Evolutionary conservation across 176 grass and related monocot species (phyloP), one percentile per base, ranked within the genome.

Genomic region (Musa itinerans): DNA sequence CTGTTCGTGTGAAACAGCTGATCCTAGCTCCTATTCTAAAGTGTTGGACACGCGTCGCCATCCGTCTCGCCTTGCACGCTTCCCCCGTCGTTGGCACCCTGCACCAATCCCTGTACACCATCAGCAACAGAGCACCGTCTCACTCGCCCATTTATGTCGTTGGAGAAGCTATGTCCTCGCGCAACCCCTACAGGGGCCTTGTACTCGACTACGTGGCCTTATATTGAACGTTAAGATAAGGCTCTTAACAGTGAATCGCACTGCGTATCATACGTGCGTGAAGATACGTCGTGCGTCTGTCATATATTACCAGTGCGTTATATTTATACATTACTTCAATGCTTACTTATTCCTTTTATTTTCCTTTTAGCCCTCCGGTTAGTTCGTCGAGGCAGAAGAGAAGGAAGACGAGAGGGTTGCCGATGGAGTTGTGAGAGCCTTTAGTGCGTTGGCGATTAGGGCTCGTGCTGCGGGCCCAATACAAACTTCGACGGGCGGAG

Each of bases 401-500:
- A 1, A 9, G 2, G 8, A 48, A n/a, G 9, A 69, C 43, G 48
- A 25, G 20, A 19, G 21, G 65, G 6, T 43, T 43, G 34, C 4
- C 34, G 34, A 69, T 20, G 67, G 16, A 50, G 67, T 69, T 50
- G 67, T 50, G 6, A 69, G 16, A 1, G 13, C 65, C 16, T 15
- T 6, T 43, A 43, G 34, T 43, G 17, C 34, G 14, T 50, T 10
- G 23, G 16, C 7, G 48, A 70, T 48, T n/a, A n/a, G 68, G 68
- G 15, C 34, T 70, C 48, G 43, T 19, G 9, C 43, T 22, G 68
- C 34, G 43, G 43, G 17, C 8, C 34, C 34, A 34, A 10, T 11
- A 51, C 34, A 9, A 13, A n/a, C 17, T 56, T 12, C 29, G 70
- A 34, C 51, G 62, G 81, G 79, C 43, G 66, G 63, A 58, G 68